phyloP scores from a whole-genome alignment of 2,329 filamentous ascomycete species.

The Ramichloridium luteum region DNA sequence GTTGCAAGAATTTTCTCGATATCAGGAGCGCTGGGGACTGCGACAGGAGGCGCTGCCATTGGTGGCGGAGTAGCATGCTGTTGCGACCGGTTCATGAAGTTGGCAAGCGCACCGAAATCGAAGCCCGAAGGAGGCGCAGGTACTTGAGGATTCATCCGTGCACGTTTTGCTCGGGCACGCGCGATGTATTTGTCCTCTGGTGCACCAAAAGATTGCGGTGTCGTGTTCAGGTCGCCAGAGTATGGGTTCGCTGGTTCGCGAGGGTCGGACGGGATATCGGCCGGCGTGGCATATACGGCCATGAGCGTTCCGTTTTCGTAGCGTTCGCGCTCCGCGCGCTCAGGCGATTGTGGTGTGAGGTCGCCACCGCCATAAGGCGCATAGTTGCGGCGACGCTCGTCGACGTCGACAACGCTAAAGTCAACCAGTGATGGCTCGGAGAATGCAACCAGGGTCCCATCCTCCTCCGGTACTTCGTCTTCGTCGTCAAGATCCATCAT shows the following conservation, averaged over 20 bases:
- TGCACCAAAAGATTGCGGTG: conserved; percentile 27
- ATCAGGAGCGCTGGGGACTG: conserved; percentile 6
- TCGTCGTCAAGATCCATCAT: conserved; percentile 54
- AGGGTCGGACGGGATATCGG: conserved; percentile 36
- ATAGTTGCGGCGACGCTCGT: conserved; percentile 34
- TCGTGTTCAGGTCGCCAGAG: conserved; percentile 17
- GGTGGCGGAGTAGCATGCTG: conserved; percentile 5
- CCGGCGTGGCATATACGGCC: conserved; percentile 33
- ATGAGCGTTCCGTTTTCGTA: conserved; percentile 36
- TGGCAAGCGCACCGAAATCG: conserved; percentile 4
- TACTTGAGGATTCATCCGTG: too few relatives aligned
- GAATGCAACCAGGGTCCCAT: conserved; percentile 39
- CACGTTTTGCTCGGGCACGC: conserved; percentile 9
- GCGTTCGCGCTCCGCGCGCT: conserved; percentile 32
- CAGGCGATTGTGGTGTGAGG: conserved; percentile 28
- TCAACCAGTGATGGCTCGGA: conserved; percentile 28
- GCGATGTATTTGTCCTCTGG: conserved; percentile 20
- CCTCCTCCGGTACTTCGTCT: conserved; percentile 42
- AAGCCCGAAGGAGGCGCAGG: background rate
- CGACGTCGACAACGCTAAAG: conserved; percentile 29
- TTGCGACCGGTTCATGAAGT: conserved; percentile 3
- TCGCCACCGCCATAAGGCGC: conserved; percentile 34
- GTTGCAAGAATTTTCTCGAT: conserved; percentile 11
- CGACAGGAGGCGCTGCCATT: background rate
- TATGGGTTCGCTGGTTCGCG: conserved; percentile 32